These are phyloP conservation scores for Hymenoscyphus salicellus DNA, from an alignment of 2,329 filamentous ascomycete genomes.

Conservation along the genomic window DNA sequence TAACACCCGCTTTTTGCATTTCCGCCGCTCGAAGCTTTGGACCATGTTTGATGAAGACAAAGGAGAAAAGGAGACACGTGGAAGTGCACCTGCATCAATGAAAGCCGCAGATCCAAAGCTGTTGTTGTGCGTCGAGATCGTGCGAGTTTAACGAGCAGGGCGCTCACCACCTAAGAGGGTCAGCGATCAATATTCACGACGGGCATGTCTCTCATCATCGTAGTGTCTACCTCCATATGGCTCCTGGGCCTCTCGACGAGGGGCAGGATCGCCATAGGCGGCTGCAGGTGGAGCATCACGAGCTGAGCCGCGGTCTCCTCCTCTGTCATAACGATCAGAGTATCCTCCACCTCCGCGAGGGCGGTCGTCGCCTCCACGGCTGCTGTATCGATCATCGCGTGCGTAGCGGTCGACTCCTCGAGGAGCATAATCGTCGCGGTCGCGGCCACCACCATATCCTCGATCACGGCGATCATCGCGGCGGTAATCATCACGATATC, in stretches of 20 bases:
- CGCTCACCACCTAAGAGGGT: conserved; percentile 38
- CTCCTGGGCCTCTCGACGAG: conserved; percentile 44
- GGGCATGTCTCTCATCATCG: conserved; percentile 36
- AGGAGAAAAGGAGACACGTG: conserved; percentile 34
- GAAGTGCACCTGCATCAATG: conserved; percentile 37
- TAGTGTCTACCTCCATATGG: conserved; percentile 43
- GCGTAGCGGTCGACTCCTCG: conserved; percentile 24
- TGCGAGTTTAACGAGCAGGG: conserved; percentile 39
- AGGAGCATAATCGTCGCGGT: conserved; percentile 37
- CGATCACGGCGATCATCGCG: conserved; percentile 45
- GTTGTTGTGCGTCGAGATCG: conserved; percentile 34
- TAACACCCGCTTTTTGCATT: conserved; percentile 34
- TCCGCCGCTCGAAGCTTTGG: conserved; percentile 37
- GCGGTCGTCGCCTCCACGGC: conserved; percentile 42
- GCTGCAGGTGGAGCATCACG: conserved; percentile 41
- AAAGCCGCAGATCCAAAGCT: conserved; percentile 38
- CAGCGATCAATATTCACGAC: conserved; percentile 38
- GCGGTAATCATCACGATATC: conserved; percentile 30
- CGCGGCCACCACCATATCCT: conserved; percentile 41
- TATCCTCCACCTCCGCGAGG: conserved; percentile 44
- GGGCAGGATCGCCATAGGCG: conserved; percentile 43
- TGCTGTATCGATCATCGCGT: conserved; percentile 18
- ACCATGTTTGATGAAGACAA: conserved; percentile 36
- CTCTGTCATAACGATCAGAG: conserved; percentile 45
- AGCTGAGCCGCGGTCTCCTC: conserved; percentile 48